These are phyloP conservation scores for Fusarium musae DNA, from an alignment of 2,329 filamentous ascomycete genomes.

Conservation along the genomic window DNA sequence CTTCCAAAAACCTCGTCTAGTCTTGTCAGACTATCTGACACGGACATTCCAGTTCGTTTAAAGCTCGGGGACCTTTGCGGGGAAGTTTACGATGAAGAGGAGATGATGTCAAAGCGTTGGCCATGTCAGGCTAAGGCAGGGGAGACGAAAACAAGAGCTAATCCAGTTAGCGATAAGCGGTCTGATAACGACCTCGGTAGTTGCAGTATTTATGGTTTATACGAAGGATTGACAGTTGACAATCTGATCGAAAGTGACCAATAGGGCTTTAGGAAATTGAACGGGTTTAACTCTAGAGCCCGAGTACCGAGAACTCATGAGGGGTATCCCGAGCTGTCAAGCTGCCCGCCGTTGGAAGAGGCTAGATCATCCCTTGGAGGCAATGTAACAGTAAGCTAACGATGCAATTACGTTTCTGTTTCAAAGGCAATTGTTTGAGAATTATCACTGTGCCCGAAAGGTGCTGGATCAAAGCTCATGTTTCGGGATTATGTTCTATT, in stretches of 20 bases:
- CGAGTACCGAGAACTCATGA: not conserved
- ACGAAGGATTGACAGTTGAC: not conserved
- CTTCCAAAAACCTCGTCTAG: not conserved
- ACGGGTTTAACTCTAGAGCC: accelerated
- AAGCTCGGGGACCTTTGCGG: not conserved
- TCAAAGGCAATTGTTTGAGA: not conserved
- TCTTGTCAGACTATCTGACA: not conserved
- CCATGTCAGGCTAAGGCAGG: not conserved
- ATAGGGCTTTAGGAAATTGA: accelerated
- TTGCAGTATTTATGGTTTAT: not conserved
- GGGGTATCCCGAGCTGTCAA: not conserved
- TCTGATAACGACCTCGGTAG: not conserved
- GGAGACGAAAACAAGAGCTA: not conserved
- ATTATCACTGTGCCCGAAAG: not conserved
- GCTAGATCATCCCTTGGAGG: accelerated
- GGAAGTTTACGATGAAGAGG: accelerated
- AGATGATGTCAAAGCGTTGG: not conserved
- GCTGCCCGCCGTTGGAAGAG: not conserved
- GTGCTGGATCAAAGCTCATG: not conserved
- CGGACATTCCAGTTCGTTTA: not conserved
- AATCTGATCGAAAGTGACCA: not conserved
- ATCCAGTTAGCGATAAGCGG: not conserved
- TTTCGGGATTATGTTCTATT: not conserved
- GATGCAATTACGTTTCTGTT: not conserved
- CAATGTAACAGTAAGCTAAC: not conserved